Percentiles rank a stretch among this genome's conserved stretches.
These are phyloP conservation scores for Emergomyces pasteurianus DNA, from an alignment of 2,329 filamentous ascomycete genomes.

Conservation along the genomic window DNA sequence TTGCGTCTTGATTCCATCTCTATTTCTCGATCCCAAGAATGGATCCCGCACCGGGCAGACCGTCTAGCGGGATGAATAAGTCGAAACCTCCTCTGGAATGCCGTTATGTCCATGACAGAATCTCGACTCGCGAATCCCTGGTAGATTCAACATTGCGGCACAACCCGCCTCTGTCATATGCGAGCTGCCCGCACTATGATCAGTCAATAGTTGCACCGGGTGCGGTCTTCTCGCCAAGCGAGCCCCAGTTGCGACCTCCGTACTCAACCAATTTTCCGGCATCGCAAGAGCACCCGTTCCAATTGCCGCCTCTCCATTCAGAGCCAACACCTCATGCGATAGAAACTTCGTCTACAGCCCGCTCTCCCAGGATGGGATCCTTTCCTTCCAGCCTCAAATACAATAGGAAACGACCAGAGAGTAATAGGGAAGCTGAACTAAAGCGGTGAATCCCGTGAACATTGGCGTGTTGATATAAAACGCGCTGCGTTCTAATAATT, in stretches of 20 bases:
- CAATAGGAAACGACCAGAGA: neutral
- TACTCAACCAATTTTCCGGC: neutral
- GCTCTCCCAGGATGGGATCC: neutral
- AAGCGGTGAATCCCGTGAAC: neutral
- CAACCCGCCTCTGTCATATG: neutral
- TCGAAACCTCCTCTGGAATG: neutral
- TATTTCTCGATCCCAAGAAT: neutral
- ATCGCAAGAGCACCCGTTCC: neutral
- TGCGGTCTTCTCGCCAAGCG: too few relatives aligned
- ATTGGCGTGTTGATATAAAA: neutral
- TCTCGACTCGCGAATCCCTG: neutral
- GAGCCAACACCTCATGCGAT: neutral
- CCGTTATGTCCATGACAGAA: neutral
- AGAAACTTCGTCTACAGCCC: neutral
- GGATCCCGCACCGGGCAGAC: neutral
- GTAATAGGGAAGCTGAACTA: neutral
- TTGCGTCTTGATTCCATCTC: neutral
- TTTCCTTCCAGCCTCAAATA: neutral
- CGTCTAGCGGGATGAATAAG: neutral
- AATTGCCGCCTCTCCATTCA: neutral
- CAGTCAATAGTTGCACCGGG: neutral
- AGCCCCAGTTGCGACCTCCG: neutral
- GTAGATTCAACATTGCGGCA: neutral
- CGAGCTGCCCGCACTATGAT: neutral
- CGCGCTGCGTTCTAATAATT: neutral